Base-by-base conservation (phyloP, 140 eudicot genomes). In the Stevia rebaudiana region DNA sequence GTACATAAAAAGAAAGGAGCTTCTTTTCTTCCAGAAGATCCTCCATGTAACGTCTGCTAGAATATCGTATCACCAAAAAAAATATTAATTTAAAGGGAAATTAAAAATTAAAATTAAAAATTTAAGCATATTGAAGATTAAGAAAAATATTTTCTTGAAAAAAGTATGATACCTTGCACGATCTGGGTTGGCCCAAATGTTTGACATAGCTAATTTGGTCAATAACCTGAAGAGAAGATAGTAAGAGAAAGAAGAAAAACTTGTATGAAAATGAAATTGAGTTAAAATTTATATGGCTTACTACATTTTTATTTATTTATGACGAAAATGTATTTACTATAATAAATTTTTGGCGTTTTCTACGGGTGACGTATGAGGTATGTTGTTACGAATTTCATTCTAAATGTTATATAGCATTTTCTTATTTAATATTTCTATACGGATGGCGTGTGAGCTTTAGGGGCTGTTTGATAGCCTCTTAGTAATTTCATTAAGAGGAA, bases 21-120 rank as follows among this genome's bases (percentile, higher is more conserved):
- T 84, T 83, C 57, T 78, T 77, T 70, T 87, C 95, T 35, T 81
- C 83, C 24, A 87, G 69, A 64, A 87, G 76, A 79, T 73, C 84
- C 39, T 82, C 63, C 81, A 87, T 74, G 78, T 87, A 84, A 71
- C 57, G 81, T 43, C 95, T 81, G 74, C 74, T 70, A 43, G 63
- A 58, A 71, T 54, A 72, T 13, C 9, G 12, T 49, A 46, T 51
- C 49, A 73, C 21, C 42, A 41, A 7, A 40, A 67, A 53, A 68
- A n/a, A 76, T 6, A 31, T 64, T 53, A 56, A 16, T 64, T 24
- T 24, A 19, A 15, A 46, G 24, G 25, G 39, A n/a, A 9, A 9
- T 65, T 6, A 11, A 67, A 24, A 13, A 24, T 65, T 36, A 69
- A 18, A 58, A 19, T 2, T 30, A n/a, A n/a, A n/a, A n/a, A n/a